A percentile compares a stretch with the other conserved stretches of the same genome.
Conservation (phyloP, 306 rosid genomes). For the Vigna reflexopilosa region DNA sequence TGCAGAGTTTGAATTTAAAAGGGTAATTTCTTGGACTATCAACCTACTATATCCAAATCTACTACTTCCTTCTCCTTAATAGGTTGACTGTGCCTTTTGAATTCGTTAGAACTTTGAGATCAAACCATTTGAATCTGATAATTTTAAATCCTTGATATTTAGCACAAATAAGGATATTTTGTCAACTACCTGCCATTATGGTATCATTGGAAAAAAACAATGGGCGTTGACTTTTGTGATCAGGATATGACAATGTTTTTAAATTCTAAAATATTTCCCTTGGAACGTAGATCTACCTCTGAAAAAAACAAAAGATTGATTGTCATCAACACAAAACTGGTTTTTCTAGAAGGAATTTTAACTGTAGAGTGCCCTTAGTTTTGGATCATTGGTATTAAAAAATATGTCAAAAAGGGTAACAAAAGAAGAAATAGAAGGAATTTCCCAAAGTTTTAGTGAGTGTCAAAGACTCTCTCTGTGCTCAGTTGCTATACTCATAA, state of each 20-base stretch:
- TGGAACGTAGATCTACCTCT: slow-evolving; percentile 5
- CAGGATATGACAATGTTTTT: slow-evolving; percentile 1
- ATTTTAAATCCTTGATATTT: slow-evolving; percentile 10
- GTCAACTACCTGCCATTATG: slow-evolving; percentile 21
- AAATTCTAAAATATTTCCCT: slow-evolving; percentile 25
- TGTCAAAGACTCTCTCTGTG: background rate
- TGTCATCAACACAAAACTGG: background rate
- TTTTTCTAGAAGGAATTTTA: background rate
- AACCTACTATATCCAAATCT: slow-evolving; percentile 7
- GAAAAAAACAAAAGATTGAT: slow-evolving; percentile 30
- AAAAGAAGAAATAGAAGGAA: background rate
- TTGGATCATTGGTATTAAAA: background rate
- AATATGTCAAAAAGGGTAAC: background rate
- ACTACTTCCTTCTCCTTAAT: slow-evolving; percentile 6
- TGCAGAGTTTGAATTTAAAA: background rate
- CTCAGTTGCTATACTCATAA: background rate
- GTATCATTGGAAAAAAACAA: background rate
- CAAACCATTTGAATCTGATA: slow-evolving; percentile 6
- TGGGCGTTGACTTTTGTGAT: slow-evolving; percentile 34
- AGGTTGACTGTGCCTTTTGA: slow-evolving; percentile 23
- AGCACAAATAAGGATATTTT: background rate
- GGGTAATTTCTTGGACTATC: background rate
- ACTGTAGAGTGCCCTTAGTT: slow-evolving; percentile 1
- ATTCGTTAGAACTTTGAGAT: background rate
- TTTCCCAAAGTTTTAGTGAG: slow-evolving; percentile 9